phyloP scores from a whole-genome alignment of 495 filamentous ascomycete genomes.

The Hypoxylon crocopeplum region DNA sequence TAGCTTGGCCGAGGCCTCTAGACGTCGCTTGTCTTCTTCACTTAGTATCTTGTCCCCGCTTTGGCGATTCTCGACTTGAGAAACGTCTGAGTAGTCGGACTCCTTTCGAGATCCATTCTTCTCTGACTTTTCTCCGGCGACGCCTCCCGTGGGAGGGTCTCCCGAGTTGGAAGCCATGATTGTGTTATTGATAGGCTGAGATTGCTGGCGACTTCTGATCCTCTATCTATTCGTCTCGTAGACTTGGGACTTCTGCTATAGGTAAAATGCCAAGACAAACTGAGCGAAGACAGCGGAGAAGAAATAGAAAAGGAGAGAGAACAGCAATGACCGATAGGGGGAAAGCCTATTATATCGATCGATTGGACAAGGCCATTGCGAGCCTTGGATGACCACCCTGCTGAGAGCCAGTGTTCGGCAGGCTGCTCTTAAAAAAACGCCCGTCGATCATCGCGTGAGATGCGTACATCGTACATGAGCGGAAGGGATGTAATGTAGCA shows the following conservation, averaged over 20 bases:
- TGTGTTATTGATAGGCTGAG: neutral
- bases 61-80: constrained; percentile 30
- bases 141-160: constrained; percentile 15
- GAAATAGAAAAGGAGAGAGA: neutral
- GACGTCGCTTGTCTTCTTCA: constrained; percentile 32
- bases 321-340: constrained; percentile 7
- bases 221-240: neutral
- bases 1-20: constrained; percentile 50
- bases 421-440: constrained; percentile 13
- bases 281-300: neutral
- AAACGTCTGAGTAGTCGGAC: constrained; percentile 31
- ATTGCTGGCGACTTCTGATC: neutral
- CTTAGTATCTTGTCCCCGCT: constrained; percentile 22
- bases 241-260: neutral
- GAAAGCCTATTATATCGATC: constrained; percentile 20
- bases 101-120: constrained; percentile 19
- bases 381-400: neutral
- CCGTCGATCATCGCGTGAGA: constrained; percentile 32
- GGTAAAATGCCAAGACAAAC: neutral
- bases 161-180: constrained; percentile 25
- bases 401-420: constrained; percentile 2
- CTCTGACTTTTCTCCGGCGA: constrained; percentile 23
- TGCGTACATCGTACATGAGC: constrained; percentile 6
- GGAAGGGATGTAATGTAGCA: constrained; percentile 12
- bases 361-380: constrained; percentile 3